Evolutionary conservation across 768 basidiomycete species (phyloP).

Genomic region (Mycena floridula): DNA sequence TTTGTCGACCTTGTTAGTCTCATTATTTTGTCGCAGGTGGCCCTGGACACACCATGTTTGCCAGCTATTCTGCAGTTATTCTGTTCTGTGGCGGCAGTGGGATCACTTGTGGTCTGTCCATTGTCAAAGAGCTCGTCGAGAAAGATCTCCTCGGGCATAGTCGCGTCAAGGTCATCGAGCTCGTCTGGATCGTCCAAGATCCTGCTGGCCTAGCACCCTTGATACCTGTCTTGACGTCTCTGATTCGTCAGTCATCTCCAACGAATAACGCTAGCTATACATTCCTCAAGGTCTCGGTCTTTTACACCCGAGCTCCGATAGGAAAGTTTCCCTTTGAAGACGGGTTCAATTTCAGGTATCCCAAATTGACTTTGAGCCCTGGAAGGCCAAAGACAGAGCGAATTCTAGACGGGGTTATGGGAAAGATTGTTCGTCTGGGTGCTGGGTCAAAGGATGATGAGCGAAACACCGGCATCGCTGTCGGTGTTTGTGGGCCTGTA

Average conservation of each 20-base stretch:
- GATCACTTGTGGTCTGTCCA: slow-evolving; percentile 61
- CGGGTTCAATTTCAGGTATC: slow-evolving; percentile 20
- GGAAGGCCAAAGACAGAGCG: slow-evolving; percentile 50
- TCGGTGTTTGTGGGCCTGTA: slow-evolving; percentile 59
- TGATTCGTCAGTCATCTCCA: slow-evolving; percentile 28
- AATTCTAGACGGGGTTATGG: slow-evolving; percentile 41
- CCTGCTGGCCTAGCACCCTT: slow-evolving; percentile 34
- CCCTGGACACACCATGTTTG: slow-evolving; percentile 50
- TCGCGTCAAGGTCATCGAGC: slow-evolving; percentile 51
- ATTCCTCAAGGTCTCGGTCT: slow-evolving; percentile 43
- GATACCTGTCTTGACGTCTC: slow-evolving; percentile 36
- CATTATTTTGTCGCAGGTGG: slow-evolving; percentile 39
- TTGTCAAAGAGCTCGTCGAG: slow-evolving; percentile 59
- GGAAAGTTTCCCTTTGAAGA: slow-evolving; percentile 24
- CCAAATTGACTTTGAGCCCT: slow-evolving; percentile 38
- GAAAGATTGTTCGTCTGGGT: slow-evolving; percentile 36
- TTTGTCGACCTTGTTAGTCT: not conserved
- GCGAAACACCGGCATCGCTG: slow-evolving; percentile 44
- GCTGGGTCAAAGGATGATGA: slow-evolving; percentile 27
- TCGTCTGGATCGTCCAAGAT: slow-evolving; percentile 63
- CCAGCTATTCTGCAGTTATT: slow-evolving; percentile 62
- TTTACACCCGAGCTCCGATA: slow-evolving; percentile 48
- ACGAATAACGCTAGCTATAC: slow-evolving; percentile 39
- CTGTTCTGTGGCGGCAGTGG: slow-evolving; percentile 77
- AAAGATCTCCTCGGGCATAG: slow-evolving; percentile 43